Base-by-base conservation (phyloP, 1,284 basidiomycete species). In the Golubevia pallescens region DNA sequence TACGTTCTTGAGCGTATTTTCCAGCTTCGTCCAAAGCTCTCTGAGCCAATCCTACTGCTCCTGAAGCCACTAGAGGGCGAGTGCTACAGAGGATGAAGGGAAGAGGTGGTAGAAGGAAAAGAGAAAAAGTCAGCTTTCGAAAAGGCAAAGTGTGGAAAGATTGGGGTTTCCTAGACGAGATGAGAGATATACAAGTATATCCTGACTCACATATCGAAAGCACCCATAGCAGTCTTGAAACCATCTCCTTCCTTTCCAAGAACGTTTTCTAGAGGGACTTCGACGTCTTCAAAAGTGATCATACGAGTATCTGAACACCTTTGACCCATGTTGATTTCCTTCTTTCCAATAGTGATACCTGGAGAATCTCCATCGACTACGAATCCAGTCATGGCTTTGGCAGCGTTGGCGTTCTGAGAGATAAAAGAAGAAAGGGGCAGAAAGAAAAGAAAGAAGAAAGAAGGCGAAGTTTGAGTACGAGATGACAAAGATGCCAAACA, bases 291-390 rank as follows among this genome's bases (percentile, higher is more conserved):
- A 69, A 89, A 89, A 1, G 87, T 88, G 66, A 89, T 87, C 87
- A 88, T 88, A 24, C 89, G 85, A 4, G 89, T 89, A 74, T 89
- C 89, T 0, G 88, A 88, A 70, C 88, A 88, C 6, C 88, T 86
- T 77, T 89, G 89, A 57, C 89, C 89, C 88, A 89, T 89, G 82
- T 89, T 89, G 74, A 89, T 87, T 74, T 89, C 87, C 84, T 89
- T 89, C 79, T 87, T 88, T 58, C 88, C 88, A 21, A 87, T 66
- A 7, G 71, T 74, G 64, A 89, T 87, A 3, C 89, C 89, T 0
- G 85, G 82, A 0, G 87, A 77, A 69, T 89, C 87, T 16, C 86
- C 88, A 57, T 89, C 89, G 28, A 89, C 88, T 23, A 89, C 87
- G 68, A 89, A 89, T 1, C 89, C 89, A 0, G 88, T 88, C 86